Percentiles rank a stretch among this genome's conserved stretches.
Conservation (phyloP, 2,329 filamentous ascomycete genomes). For the Fragosphaeria purpurea region DNA sequence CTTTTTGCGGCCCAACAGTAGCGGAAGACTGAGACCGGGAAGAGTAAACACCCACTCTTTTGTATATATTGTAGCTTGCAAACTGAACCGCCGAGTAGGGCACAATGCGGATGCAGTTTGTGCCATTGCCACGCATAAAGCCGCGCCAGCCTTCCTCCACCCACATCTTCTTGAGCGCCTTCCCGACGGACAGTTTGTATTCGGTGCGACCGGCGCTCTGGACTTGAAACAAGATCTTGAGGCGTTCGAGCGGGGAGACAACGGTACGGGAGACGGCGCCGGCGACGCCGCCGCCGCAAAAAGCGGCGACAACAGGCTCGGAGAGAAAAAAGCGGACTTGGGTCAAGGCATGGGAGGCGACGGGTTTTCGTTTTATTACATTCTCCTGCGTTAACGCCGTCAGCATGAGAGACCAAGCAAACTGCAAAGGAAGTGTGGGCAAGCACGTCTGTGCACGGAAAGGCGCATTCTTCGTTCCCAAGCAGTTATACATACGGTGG, state of each 20-base stretch:
- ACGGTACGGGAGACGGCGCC: conserved; percentile 97
- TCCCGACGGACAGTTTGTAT: conserved; percentile 84
- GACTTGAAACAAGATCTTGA: conserved; percentile 97
- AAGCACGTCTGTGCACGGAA: not conserved
- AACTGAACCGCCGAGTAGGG: conserved; percentile 98
- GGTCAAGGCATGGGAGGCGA: conserved; percentile 16
- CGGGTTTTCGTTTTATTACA: conserved; percentile 10
- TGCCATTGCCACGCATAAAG: conserved; percentile 96
- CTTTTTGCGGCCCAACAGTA: too few species aligned
- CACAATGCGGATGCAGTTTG: conserved; percentile 96
- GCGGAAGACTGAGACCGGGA: too few species aligned
- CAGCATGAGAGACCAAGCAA: not conserved
- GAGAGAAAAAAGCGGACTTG: conserved; percentile 48
- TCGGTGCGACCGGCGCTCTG: conserved; percentile 85
- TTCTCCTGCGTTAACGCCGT: not conserved
- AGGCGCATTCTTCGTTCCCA: not conserved
- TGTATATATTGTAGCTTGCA: conserved; percentile 96
- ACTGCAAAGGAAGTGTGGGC: not conserved
- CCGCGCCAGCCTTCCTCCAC: conserved; percentile 92
- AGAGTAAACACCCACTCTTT: conserved; percentile 46
- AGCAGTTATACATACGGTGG: not conserved
- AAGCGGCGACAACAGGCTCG: conserved; percentile 80
- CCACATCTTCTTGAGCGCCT: conserved; percentile 91
- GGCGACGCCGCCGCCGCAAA: conserved; percentile 86
- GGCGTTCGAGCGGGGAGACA: conserved; percentile 85